phyloP scores from a whole-genome alignment of 1,139 yeast species.

The Spathaspora sp. region DNA sequence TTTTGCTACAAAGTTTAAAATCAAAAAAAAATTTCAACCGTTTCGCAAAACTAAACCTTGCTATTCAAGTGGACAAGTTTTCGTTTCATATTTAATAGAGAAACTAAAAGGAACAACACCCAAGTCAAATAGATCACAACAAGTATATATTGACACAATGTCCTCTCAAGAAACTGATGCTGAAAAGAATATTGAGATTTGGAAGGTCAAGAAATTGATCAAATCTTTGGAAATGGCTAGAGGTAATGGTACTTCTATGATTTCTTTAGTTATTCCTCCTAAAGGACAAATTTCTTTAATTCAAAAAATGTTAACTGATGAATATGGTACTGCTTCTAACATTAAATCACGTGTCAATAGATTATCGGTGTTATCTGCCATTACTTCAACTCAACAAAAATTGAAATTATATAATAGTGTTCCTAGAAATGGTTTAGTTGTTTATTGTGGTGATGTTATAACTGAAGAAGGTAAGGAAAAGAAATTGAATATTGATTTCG shows the following conservation, averaged over 20 bases:
- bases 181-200: constrained; percentile 95
- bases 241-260: constrained; percentile 99
- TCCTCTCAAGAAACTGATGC: constrained; percentile 51
- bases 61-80: neutral
- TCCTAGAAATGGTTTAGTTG: constrained; percentile 91
- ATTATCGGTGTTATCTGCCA: constrained; percentile 90
- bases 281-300: constrained; percentile 86
- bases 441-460: constrained; percentile 97
- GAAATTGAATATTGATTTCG: constrained; percentile 91
- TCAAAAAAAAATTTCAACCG: neutral
- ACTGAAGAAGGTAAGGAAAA: constrained; percentile 97
- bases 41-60: neutral
- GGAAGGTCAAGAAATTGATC: constrained; percentile 96
- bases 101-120: neutral
- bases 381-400: constrained; percentile 96
- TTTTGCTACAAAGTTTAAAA: neutral
- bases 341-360: constrained; percentile 97
- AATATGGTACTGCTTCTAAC: constrained; percentile 97
- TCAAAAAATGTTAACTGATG: constrained; percentile 94
- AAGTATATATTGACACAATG: constrained; percentile 1
- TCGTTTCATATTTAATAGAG: neutral
- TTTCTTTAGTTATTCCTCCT: constrained; percentile 93
- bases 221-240: constrained; percentile 85
- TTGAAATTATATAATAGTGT: constrained; percentile 84
- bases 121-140: neutral